Base-by-base conservation (phyloP, 2,329 filamentous ascomycete genomes). In the Westerdykella sp. region DNA sequence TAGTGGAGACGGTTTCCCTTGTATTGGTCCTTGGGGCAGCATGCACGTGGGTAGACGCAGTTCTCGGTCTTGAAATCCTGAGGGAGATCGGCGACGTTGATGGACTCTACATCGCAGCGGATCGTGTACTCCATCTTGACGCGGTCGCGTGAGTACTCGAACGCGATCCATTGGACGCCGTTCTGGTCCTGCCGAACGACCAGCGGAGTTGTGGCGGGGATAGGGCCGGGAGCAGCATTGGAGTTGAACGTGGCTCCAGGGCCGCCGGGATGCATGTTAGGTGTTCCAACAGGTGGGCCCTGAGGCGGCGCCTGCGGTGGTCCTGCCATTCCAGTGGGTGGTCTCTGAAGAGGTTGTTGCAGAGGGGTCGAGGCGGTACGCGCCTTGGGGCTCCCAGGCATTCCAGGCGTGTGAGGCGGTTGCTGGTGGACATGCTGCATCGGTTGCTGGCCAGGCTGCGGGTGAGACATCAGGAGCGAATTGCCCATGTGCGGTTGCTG, bases 61-160 rank as follows among this genome's bases (percentile, higher is more conserved):
- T 98, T 98, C 66, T 96, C 91, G 7, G 87, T 87, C 75, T 95
- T 97, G 78, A 97, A 97, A 52, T 97, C 91, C 51, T 80, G 75
- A 36, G 80, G 79, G 14, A 98, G 77, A 48, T 83, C 83, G 43
- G 96, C 89, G 36, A 91, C 89, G 62, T 90, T 89, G 49, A 98
- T 89, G 1, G 90, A 96, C 71, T 97, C 93, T 15, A 97, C 93
- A 57, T 97, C 93, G 66, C 93, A 97, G 41, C 93, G 84, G 59
- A 98, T 98, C 1, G 90, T 96, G 71, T 98, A 98, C 69, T 97
- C 90, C 89, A 97, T 95, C 80, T 98, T 98, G 54, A 97, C 90
- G 37, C 91, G 79, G 63, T 98, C 91, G 47, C 91, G 82, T 10
- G 91, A 97, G 66, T 98, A 98, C 67, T 98, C 93, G 50, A 97